Evolutionary conservation across 2,329 filamentous ascomycete species (phyloP), one percentile per base, ranked within the genome.

Genomic region (Thelonectria olida): DNA sequence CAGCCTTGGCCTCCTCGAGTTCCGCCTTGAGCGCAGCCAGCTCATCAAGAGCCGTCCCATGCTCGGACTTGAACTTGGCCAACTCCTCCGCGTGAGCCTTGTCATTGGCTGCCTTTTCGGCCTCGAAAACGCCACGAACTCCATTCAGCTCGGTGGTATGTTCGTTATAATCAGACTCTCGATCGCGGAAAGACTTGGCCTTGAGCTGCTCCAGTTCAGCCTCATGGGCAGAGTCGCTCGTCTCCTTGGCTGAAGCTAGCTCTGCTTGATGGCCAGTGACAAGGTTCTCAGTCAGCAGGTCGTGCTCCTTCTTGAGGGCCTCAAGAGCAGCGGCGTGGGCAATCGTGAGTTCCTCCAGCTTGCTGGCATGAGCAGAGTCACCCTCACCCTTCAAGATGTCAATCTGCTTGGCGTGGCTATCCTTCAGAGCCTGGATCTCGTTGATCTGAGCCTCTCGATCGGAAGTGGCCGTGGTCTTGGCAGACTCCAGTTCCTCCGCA

Each of bases 401-500:
- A 2, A 85, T 74, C 62, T 85, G 78, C 65, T 84, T 78, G 2
- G 82, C 81, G 65, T 88, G 86, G 65, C 74, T 84, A 15, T 80
- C 79, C 71, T 87, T 86, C 23, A 89, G 75, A n/a, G 81, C 70
- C 38, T 88, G 82, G 2, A 89, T 74, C 67, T 87, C 84, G 25
- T 76, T 74, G 7, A 82, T 63, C 47, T 84, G 81, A 22, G 81
- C 74, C 27, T 85, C 80, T 62, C 80, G 77, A 52, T 85, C 83
- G 19, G 82, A 78, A 38, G 81, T 81, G 15, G 81, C 80, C 49
- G 77, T 79, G 54, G 81, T 84, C 78, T 87, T 86, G 52, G 85
- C 84, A 31, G 75, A 75, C 73, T 88, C 85, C 9, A 90, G 72
- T 69, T 86, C 85, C 76, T 88, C 84, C 5, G 84, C 84, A 67